phyloP scores from a whole-genome alignment of 148 eudicot genomes.

The Fagopyrum homotropicum region DNA sequence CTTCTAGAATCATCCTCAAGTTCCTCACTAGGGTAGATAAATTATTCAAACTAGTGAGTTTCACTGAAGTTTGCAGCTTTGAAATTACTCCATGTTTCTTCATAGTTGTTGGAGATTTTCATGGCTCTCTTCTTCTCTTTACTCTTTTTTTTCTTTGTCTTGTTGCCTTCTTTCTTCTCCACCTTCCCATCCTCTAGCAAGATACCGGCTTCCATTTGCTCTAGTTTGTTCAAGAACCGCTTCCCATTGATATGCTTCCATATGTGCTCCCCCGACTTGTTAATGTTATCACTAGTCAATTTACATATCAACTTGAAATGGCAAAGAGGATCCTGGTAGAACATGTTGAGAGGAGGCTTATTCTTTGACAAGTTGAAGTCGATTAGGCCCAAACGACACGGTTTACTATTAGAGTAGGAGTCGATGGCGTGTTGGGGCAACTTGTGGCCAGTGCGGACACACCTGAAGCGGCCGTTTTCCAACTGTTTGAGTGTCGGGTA shows the following conservation, averaged over 20 bases:
- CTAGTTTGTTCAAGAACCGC: conserved; percentile 77
- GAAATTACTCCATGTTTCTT: no score
- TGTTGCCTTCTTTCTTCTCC: conserved; percentile 22
- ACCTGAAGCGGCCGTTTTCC: conserved; percentile 71
- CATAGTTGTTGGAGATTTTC: no score
- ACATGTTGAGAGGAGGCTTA: conserved; percentile 85
- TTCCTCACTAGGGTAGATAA: no score
- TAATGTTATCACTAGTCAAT: conserved; percentile 66
- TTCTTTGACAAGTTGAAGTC: conserved; percentile 50
- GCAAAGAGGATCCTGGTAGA: conserved; percentile 53
- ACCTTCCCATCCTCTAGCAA: conserved; percentile 24
- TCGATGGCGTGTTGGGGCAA: conserved; percentile 52
- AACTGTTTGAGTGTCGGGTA: conserved; percentile 56
- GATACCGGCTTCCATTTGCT: conserved; percentile 62
- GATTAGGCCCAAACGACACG: conserved; percentile 83
- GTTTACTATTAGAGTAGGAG: conserved; percentile 53
- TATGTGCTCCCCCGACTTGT: conserved; percentile 91
- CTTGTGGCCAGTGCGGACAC: conserved; percentile 81
- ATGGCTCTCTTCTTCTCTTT: background rate
- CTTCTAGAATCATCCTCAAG: no score
- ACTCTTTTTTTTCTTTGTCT: conserved; percentile 22
- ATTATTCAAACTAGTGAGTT: no score
- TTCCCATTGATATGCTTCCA: conserved; percentile 97
- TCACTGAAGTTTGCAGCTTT: no score
- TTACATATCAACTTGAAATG: conserved; percentile 73